Percentiles rank a stretch among this genome's conserved stretches.
Evolutionary conservation across 2,329 filamentous ascomycete species (phyloP).

Genomic region (Ophioceras dolichostomum): DNA sequence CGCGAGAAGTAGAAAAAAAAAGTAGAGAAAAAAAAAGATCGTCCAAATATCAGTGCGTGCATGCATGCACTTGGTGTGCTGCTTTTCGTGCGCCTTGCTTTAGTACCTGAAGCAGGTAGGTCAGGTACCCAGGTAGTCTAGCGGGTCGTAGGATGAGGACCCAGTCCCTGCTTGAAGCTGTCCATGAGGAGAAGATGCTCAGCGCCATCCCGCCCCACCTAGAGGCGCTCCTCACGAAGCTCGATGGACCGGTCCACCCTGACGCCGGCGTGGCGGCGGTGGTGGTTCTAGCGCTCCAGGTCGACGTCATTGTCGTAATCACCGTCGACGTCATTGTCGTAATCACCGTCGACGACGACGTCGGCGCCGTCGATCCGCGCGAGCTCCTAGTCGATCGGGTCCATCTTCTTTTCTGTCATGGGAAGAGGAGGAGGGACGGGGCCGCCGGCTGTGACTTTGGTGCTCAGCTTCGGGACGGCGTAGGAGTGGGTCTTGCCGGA

Average conservation of each 20-base stretch:
- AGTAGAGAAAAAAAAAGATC: no score
- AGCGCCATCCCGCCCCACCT: not conserved
- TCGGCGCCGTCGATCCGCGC: slow-evolving; percentile 9
- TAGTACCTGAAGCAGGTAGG: no score
- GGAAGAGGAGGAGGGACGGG: slow-evolving; percentile 3
- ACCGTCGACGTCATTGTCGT: no score
- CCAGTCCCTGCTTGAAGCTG: no score
- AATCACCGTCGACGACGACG: not conserved
- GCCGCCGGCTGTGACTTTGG: slow-evolving; percentile 2
- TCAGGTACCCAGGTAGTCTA: no score
- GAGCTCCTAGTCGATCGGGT: slow-evolving; percentile 11
- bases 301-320: no score
- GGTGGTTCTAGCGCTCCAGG: slow-evolving; percentile 10
- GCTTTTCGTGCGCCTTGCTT: no score
- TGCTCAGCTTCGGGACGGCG: slow-evolving; percentile 1
- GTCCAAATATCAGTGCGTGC: no score
- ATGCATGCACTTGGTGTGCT: no score
- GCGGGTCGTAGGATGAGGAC: no score
- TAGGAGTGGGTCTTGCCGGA: slow-evolving; percentile 3
- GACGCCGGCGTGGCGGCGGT: not conserved
- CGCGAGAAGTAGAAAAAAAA: no score
- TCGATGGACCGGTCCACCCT: not conserved
- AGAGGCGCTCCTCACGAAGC: slow-evolving; percentile 3
- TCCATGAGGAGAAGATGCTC: no score
- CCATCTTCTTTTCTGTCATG: slow-evolving; percentile 4